A percentile compares a stretch with the other conserved stretches of the same genome.
Evolutionary conservation across 345 rosid genomes (phyloP).

Genomic region (Nasturtium officinale): DNA sequence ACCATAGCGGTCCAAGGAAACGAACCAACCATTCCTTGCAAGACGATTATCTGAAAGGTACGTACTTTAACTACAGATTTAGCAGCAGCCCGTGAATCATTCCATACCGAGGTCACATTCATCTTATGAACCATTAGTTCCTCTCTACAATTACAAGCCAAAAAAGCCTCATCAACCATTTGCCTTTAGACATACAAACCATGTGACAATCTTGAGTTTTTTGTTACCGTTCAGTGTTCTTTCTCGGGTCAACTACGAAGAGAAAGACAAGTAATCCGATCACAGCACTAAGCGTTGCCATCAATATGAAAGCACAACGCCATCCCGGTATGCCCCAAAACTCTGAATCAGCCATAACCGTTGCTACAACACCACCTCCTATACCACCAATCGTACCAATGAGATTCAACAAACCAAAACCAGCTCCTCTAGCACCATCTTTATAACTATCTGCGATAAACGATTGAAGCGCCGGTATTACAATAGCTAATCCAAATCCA

Average conservation of each 20-base stretch:
- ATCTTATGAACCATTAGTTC: slow-evolving; percentile 53
- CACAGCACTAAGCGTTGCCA: slow-evolving; percentile 72
- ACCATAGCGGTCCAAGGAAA: slow-evolving; percentile 98
- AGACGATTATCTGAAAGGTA: slow-evolving; percentile 84
- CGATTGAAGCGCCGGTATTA: slow-evolving; percentile 95
- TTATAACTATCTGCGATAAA: slow-evolving; percentile 92
- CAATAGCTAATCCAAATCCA: slow-evolving; percentile 94
- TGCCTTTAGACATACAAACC: neutral
- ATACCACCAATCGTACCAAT: slow-evolving; percentile 86
- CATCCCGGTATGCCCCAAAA: slow-evolving; percentile 80
- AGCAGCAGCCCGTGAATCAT: slow-evolving; percentile 67
- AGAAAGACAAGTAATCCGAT: slow-evolving; percentile 82
- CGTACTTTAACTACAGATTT: slow-evolving; percentile 73
- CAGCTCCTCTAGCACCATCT: slow-evolving; percentile 85
- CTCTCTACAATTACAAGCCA: slow-evolving; percentile 48
- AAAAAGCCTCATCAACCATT: neutral
- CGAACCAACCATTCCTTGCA: slow-evolving; percentile 89
- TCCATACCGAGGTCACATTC: slow-evolving; percentile 59
- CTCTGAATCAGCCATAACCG: slow-evolving; percentile 87
- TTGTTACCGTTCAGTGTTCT: slow-evolving; percentile 35
- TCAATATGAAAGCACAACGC: slow-evolving; percentile 91
- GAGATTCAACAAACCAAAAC: slow-evolving; percentile 81
- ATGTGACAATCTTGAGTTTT: neutral
- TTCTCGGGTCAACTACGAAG: slow-evolving; percentile 72
- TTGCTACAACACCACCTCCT: slow-evolving; percentile 96